These are phyloP conservation scores for Hanseniaspora lindneri DNA, from an alignment of 805 yeast genomes.

Conservation along the genomic window DNA sequence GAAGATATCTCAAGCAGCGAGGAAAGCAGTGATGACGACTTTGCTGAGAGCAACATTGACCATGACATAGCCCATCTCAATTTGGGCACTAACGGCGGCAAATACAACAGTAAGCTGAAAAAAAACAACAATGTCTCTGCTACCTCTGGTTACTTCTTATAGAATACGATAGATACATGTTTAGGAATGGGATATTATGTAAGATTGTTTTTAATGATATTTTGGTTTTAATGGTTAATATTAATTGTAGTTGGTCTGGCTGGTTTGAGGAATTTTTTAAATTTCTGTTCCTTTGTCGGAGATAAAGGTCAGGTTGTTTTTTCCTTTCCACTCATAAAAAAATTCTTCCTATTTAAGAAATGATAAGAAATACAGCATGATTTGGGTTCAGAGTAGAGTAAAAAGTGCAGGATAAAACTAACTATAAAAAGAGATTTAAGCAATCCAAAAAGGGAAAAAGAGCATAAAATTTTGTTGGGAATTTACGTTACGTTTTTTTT, in stretches of 20 bases:
- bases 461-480: no score
- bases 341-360: neutral
- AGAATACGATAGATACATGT: neutral
- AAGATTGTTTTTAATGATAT: neutral
- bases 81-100: slow-evolving; percentile 6
- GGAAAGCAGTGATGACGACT: slow-evolving; percentile 15
- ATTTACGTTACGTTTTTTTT: no score
- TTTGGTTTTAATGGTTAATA: neutral
- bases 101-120: slow-evolving; percentile 2
- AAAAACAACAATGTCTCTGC: slow-evolving; percentile 4
- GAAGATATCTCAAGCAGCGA: slow-evolving; percentile 13
- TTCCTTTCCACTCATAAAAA: no score
- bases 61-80: slow-evolving; percentile 11
- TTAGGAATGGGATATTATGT: no score
- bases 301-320: no score
- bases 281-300: no score
- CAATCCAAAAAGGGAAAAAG: no score
- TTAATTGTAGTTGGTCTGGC: no score
- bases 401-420: no score
- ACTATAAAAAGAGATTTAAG: no score
- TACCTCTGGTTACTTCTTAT: slow-evolving; percentile 12
- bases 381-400: no score
- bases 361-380: neutral
- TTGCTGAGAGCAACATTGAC: slow-evolving; percentile 14
- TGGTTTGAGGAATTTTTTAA: no score